Base-by-base conservation (phyloP, 202 grass and related monocot genomes). In the Zoysia matrella region DNA sequence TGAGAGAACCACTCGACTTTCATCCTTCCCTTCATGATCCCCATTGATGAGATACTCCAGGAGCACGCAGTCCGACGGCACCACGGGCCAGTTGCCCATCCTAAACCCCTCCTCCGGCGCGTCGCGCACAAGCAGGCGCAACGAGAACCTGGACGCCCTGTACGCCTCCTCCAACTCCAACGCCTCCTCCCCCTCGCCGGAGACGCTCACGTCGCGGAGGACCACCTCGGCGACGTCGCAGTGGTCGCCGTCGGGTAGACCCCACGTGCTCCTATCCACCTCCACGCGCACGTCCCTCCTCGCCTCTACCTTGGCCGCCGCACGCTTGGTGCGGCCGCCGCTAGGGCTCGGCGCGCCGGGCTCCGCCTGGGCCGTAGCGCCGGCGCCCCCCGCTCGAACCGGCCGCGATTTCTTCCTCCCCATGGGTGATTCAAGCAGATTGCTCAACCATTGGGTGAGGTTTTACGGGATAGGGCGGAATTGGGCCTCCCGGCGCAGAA, bases 201-300 rank as follows among this genome's bases (percentile, higher is more conserved):
- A 87, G 76, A 94, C 71, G 47, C 64, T 82, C 67, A 89, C 86
- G 61, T 82, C 86, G 66, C 81, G 70, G 75, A 94, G 72, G 22
- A 89, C 81, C 71, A 97, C 15, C 76, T 97, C 95, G 57, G 87
- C 90, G 71, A 97, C 51, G 81, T 97, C 95, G 65, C 91, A 77
- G 88, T 70, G 84, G 48, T 84, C 90, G 49, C 18, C 52, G 0
- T 14, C 72, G 65, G 51, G 0, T 3, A 76, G 47, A 6, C 11
- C 81, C 58, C 75, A 83, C 52, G 85, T 64, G 69, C 68, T 65
- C 47, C 8, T n/a, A 36, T 77, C 94, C 52, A 78, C 83, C 87
- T 91, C 88, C 76, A 97, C 75, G 84, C 84, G 88, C 69, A 89
- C 76, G 60, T 82, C 83, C 40, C 88, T 73, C 81, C 74, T 86